These are phyloP conservation scores for Pogostemon cablin DNA, from an alignment of 257 asterid genomes.

Conservation along the genomic window DNA sequence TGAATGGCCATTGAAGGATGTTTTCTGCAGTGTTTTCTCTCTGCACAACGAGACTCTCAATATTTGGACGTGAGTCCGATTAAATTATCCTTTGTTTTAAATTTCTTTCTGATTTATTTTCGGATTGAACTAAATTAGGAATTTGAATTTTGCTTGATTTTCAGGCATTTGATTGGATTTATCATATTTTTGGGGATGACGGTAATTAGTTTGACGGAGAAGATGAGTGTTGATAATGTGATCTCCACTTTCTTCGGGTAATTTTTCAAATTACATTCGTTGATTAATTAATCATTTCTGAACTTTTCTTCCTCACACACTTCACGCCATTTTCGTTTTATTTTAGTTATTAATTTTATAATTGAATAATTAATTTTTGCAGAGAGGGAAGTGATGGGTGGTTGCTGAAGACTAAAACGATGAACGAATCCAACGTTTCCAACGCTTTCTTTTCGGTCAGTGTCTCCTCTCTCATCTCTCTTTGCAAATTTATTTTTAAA, in stretches of 20 bases:
- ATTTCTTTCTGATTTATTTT: background rate
- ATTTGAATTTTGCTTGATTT: conserved; percentile 20
- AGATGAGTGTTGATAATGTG: conserved; percentile 50
- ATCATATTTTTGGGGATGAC: conserved; percentile 65
- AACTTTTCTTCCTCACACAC: conserved; percentile 17
- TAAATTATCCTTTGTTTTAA: background rate
- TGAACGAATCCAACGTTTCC: conserved; percentile 59
- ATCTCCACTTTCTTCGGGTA: conserved; percentile 51
- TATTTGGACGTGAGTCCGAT: conserved; percentile 80
- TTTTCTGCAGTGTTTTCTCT: conserved; percentile 75
- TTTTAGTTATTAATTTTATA: conserved; percentile 12
- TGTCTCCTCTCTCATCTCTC: background rate
- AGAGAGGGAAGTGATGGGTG: conserved; percentile 51
- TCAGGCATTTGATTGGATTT: conserved; percentile 87
- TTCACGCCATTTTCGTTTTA: conserved; percentile 8
- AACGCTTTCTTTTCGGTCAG: conserved; percentile 57
- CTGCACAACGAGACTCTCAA: conserved; percentile 90
- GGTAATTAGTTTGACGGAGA: conserved; percentile 70
- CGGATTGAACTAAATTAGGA: background rate
- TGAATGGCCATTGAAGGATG: conserved; percentile 84
- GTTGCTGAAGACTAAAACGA: conserved; percentile 41
- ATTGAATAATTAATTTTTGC: conserved; percentile 25
- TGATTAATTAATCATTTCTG: conserved; percentile 1
- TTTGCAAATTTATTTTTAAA: background rate
- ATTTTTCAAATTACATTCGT: conserved; percentile 12